phyloP scores from a whole-genome alignment of 2,329 filamentous ascomycete species.

The Aspergillus transmontanensis region DNA sequence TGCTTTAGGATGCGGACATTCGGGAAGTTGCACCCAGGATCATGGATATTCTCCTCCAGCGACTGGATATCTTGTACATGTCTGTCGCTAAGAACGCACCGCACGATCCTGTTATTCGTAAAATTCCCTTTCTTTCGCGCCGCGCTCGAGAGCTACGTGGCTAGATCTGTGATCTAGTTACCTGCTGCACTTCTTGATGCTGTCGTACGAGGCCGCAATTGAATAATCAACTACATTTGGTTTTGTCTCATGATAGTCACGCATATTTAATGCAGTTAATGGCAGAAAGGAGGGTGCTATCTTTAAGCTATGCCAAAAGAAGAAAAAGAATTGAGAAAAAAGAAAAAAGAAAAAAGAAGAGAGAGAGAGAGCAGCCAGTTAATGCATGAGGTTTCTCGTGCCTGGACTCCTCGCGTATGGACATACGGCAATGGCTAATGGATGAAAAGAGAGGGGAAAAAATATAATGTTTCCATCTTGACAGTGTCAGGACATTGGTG shows the following conservation, averaged over 20 bases:
- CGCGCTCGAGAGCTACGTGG: conserved; percentile 42
- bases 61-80: conserved; percentile 61
- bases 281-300: background rate
- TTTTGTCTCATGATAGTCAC: conserved; percentile 1
- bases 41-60: conserved; percentile 61
- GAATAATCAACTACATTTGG: background rate
- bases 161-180: conserved; percentile 4
- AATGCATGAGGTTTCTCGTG: background rate
- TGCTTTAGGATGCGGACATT: conserved; percentile 54
- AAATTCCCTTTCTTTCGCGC: conserved; percentile 51
- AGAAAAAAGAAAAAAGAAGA: no score
- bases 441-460: background rate
- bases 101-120: conserved; percentile 54
- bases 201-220: background rate
- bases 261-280: conserved; percentile 6
- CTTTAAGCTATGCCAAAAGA: background rate
- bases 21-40: conserved; percentile 60
- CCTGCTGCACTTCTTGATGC: background rate
- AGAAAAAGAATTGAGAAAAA: no score
- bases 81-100: conserved; percentile 55
- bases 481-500: background rate
- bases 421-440: background rate
- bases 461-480: background rate
- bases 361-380: background rate
- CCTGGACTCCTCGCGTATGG: background rate